phyloP scores from a whole-genome alignment of 768 basidiomycete species.

The Symmetrospora coprosmae region DNA sequence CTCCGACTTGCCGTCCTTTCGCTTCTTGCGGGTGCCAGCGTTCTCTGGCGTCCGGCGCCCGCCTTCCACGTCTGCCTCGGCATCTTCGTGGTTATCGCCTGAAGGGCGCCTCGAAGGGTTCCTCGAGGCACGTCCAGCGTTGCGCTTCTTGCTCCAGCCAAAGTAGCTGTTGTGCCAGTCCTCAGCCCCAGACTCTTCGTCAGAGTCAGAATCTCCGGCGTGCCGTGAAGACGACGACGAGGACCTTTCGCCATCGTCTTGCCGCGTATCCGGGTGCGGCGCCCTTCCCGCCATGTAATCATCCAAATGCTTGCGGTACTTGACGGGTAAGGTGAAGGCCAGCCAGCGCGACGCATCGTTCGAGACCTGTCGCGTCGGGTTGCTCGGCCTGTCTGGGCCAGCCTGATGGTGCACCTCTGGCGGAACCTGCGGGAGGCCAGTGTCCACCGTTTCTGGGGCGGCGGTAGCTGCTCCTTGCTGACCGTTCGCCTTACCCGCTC shows the following conservation, averaged over 20 bases:
- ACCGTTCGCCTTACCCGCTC: background rate
- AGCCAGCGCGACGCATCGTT: slow-evolving; percentile 19
- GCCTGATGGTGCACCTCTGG: background rate
- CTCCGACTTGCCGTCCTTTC: too few relatives aligned
- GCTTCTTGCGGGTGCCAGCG: too few relatives aligned
- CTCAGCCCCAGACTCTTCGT: background rate
- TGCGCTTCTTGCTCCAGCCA: slow-evolving; percentile 4
- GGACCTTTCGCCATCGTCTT: background rate
- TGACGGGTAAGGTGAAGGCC: slow-evolving; percentile 11
- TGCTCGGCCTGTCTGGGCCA: background rate
- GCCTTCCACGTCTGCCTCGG: background rate
- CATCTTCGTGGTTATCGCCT: too few relatives aligned
- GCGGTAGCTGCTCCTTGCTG: background rate
- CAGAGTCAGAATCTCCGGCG: background rate
- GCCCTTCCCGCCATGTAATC: slow-evolving; percentile 5
- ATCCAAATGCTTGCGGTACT: slow-evolving; percentile 4
- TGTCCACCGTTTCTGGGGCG: background rate
- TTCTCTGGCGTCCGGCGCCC: too few relatives aligned
- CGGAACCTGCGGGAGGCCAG: background rate
- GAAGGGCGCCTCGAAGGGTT: too few relatives aligned
- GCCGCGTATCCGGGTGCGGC: background rate
- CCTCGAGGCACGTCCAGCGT: too few relatives aligned
- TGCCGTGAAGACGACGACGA: background rate
- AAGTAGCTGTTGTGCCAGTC: slow-evolving; percentile 4
- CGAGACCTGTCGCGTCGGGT: background rate